A percentile compares a stretch with the other conserved stretches of the same genome.
Evolutionary conservation across 345 rosid species (phyloP).

Genomic region (Ricinus communis): DNA sequence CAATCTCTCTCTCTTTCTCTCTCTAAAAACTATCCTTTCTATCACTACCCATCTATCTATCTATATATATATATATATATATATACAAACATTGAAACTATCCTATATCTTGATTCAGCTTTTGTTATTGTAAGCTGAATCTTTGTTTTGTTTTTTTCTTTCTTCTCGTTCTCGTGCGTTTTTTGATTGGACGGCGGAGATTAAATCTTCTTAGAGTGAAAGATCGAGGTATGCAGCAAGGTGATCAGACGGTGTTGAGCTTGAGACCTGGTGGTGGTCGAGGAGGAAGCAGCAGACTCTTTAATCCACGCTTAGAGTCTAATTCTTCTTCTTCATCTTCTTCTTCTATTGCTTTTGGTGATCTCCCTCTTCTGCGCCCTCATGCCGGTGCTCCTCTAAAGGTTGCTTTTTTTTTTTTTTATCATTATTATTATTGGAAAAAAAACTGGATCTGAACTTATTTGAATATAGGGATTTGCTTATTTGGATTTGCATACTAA

Average conservation of each 20-base stretch:
- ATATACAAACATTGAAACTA: not conserved
- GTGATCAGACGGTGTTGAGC: constrained; percentile 89
- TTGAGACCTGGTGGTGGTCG: constrained; percentile 99
- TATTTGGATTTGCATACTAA: not conserved
- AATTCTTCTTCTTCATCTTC: constrained; percentile 29
- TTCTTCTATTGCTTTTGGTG: constrained; percentile 58
- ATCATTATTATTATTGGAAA: too few species aligned
- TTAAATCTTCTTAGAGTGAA: constrained; percentile 30
- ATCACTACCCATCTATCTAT: not conserved
- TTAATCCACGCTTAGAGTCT: constrained; percentile 56
- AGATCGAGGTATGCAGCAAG: constrained; percentile 88
- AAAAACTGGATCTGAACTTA: constrained; percentile 54
- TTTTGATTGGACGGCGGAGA: constrained; percentile 34
- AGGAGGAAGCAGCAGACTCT: constrained; percentile 54
- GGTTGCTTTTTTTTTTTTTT: not conserved
- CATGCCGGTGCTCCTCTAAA: constrained; percentile 51
- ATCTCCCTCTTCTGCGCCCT: constrained; percentile 71
- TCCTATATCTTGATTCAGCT: constrained; percentile 30
- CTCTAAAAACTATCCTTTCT: constrained; percentile 7
- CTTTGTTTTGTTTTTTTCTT: constrained; percentile 3
- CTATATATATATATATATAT: not conserved
- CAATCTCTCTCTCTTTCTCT: too few species aligned
- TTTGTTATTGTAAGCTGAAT: constrained; percentile 32
- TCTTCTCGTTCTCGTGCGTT: constrained; percentile 11
- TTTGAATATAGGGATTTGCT: not conserved